Evolutionary conservation across 1,139 yeast genomes (phyloP), one percentile per base, ranked within the genome.

Genomic region (Kurtzmaniella quercitrusa): DNA sequence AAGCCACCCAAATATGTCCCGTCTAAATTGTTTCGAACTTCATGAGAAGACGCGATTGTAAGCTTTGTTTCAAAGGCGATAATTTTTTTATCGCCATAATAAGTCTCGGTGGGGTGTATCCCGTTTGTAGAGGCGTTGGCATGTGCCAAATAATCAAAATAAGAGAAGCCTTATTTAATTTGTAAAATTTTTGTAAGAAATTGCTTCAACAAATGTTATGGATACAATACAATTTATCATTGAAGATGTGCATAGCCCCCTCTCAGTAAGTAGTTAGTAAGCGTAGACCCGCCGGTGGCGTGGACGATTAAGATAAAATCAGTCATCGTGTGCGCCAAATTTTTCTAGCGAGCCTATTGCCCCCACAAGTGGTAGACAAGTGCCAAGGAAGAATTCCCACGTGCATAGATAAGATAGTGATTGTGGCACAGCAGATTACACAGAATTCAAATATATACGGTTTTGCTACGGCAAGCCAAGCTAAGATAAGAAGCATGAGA

Each of bases 331-430:
- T 30, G 34, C 34, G 18, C 15, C 5, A 16, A 30, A 14, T 14
- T 30, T 4, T 14, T 14, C 15, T n/a, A 8, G n/a, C n/a, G n/a
- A 11, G 33, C 8, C 17, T 16, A 30, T 18, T 16, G 34, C 16
- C 15, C 30, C n/a, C 17, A 7, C 9, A 11, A 26, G 14, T 8
- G 18, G 17, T 14, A 30, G 17, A 16, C 16, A 30, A 14, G 34
- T 30, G 34, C 34, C 34, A 30, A 30, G 34, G 11, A 30, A 30
- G 34, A 30, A 14, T 12, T 16, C 34, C 34, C 34, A 30, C 34
- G 34, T 30, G 34, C 34, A 30, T 30, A 30, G 34, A 30, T 30
- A 30, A 16, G 34, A 14, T 11, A 26, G 9, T 11, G 30, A 26
- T 6, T 11, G 30, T 26, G 30, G 30, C 30, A 26, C 30, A 26